phyloP scores from a whole-genome alignment of 2,329 filamentous ascomycete species.

The Fusarium miscanthi region DNA sequence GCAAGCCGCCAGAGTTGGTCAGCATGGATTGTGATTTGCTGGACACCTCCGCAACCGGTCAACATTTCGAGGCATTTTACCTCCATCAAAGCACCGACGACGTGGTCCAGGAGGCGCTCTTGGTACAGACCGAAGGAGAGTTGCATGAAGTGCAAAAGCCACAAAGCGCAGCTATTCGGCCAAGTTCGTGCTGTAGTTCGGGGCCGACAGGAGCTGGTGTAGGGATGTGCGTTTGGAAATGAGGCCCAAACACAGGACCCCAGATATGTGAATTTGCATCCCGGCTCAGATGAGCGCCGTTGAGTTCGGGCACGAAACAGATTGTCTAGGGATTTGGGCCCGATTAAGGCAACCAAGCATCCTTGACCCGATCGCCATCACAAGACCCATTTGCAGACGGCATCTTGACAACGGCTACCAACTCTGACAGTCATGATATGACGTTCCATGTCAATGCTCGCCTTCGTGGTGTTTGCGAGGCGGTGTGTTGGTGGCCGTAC shows the following conservation, averaged over 20 bases:
- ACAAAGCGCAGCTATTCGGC: slow-evolving; percentile 28
- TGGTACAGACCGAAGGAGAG: slow-evolving; percentile 37
- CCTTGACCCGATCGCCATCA: slow-evolving; percentile 34
- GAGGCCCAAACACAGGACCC: slow-evolving; percentile 30
- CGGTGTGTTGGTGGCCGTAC: slow-evolving; percentile 26
- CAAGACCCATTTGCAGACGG: slow-evolving; percentile 36
- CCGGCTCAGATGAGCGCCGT: slow-evolving; percentile 20
- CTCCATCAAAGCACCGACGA: slow-evolving; percentile 33
- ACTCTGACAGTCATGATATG: slow-evolving; percentile 22
- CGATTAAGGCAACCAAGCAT: slow-evolving; percentile 33
- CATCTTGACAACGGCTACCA: slow-evolving; percentile 32
- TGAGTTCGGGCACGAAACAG: slow-evolving; percentile 20
- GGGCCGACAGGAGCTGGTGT: slow-evolving; percentile 6
- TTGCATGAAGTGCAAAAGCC: slow-evolving; percentile 33
- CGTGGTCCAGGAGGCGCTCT: slow-evolving; percentile 31
- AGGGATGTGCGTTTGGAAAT: slow-evolving; percentile 20
- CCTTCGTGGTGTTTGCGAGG: slow-evolving; percentile 13
- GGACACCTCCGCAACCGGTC: slow-evolving; percentile 33
- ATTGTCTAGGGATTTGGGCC: slow-evolving; percentile 12
- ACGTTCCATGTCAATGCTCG: slow-evolving; percentile 5
- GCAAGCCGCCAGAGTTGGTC: slow-evolving; percentile 30
- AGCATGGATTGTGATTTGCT: slow-evolving; percentile 31
- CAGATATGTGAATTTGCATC: slow-evolving; percentile 10
- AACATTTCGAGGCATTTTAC: slow-evolving; percentile 30
- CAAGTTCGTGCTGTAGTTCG: slow-evolving; percentile 12